phyloP scores from a whole-genome alignment of 805 yeast species.

The Yamadazyma akitaensis region DNA sequence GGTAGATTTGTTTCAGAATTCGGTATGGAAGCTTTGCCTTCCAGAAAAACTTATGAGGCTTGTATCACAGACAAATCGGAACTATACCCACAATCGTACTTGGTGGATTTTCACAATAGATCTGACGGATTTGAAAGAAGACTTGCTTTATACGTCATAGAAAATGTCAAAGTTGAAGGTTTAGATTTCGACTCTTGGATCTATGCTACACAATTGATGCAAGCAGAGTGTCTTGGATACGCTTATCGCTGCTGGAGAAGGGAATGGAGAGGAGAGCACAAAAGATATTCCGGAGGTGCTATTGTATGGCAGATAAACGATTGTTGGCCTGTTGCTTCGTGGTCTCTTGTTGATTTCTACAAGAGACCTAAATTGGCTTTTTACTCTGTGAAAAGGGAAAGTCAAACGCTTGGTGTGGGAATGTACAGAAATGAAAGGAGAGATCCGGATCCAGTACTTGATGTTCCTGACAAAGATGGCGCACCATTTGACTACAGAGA shows the following conservation, averaged over 20 bases:
- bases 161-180: slow-evolving; percentile 35
- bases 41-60: slow-evolving; percentile 29
- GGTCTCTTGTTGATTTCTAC: slow-evolving; percentile 46
- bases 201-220: slow-evolving; percentile 49
- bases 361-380: slow-evolving; percentile 44
- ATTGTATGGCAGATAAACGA: slow-evolving; percentile 55
- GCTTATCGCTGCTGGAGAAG: slow-evolving; percentile 48
- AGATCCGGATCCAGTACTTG: slow-evolving; percentile 5
- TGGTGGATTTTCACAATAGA: slow-evolving; percentile 47
- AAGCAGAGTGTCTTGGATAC: slow-evolving; percentile 46
- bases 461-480: slow-evolving; percentile 8
- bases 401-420: slow-evolving; percentile 31
- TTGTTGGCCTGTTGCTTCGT: slow-evolving; percentile 52
- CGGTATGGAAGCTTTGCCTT: slow-evolving; percentile 51
- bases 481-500: slow-evolving; percentile 25
- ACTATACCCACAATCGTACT: slow-evolving; percentile 41
- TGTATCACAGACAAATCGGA: slow-evolving; percentile 37
- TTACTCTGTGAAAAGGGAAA: slow-evolving; percentile 46
- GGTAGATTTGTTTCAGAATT: slow-evolving; percentile 54
- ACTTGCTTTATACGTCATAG: slow-evolving; percentile 44
- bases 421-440: slow-evolving; percentile 23
- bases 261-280: slow-evolving; percentile 40
- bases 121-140: slow-evolving; percentile 43
- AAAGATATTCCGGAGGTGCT: slow-evolving; percentile 36
- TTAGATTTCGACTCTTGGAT: slow-evolving; percentile 30